Percentiles rank a stretch among this genome's conserved stretches.
Evolutionary conservation across 129 eudicot genomes (phyloP).

Genomic region (Daucus carota): DH1_v3.0 NC_030389.2:3168501-3169000

Average conservation of each 20-base stretch:
- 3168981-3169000: too few relatives aligned
- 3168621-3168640: too few relatives aligned
- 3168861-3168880: conserved; percentile 37
- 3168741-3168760: not conserved
- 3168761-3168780: conserved; percentile 21
- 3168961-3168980: not conserved
- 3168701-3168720: too few relatives aligned
- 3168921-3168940: not conserved
- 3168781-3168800: conserved; percentile 54
- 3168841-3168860: conserved; percentile 29
- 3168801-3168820: conserved; percentile 25
- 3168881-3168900: conserved; percentile 18
- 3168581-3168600: not conserved
- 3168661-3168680: too few relatives aligned
- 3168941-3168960: too few relatives aligned
- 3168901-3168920: conserved; percentile 12
- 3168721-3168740: not conserved
- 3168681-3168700: too few relatives aligned
- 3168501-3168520: conserved; percentile 20
- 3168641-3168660: too few relatives aligned
- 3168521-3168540: conserved; percentile 31
- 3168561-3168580: conserved; percentile 29
- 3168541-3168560: conserved; percentile 28
- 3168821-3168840: conserved; percentile 26
- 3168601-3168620: too few relatives aligned